Base-by-base conservation (phyloP, 306 rosid species). In the Aeschynomene evenia region DNA sequence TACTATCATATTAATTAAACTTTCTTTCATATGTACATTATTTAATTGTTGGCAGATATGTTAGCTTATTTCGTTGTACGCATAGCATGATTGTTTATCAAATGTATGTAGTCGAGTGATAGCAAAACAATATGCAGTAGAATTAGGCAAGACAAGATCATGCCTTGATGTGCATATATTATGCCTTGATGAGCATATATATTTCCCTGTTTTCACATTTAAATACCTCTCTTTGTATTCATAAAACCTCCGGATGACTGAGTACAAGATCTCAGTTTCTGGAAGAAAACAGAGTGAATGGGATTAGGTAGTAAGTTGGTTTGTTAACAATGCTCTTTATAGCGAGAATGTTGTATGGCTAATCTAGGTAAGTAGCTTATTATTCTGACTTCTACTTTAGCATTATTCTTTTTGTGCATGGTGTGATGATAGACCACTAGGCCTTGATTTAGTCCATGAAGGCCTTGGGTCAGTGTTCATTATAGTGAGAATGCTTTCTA, bases 271-370 rank as follows among this genome's bases (percentile, higher is more conserved):
- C 71, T 91, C 97, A 12, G 80, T 91, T n/a, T 91, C 88, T 78
- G 97, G 97, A 69, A 85, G 97, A 82, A 91, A 91, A 64, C 89
- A 86, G 78, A 88, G 97, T 76, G 97, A 88, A 79, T 91, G 97
- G 97, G 96, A 88, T 74, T 96, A 91, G 67, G 63, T 91, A 75
- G 97, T 96, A 21, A 88, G 97, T 80, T 91, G 97, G 97, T 81
- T 91, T 77, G 96, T 91, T 24, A 91, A 91, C 80, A 88, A 91
- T 80, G 67, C 83, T 58, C 85, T 91, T 14, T 77, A 88, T 40
- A 88, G 97, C 68, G 89, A 88, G 70, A 91, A 83, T 76, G 96
- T 88, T 12, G 88, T 91, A 37, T 91, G 97, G 97, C 69, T 91
- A 74, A 91, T 91, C 76, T 96, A 88, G 97, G 97, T n/a, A n/a